Base-by-base conservation (phyloP, 352 stramenopile species). In the Pythium brachiatum region DNA sequence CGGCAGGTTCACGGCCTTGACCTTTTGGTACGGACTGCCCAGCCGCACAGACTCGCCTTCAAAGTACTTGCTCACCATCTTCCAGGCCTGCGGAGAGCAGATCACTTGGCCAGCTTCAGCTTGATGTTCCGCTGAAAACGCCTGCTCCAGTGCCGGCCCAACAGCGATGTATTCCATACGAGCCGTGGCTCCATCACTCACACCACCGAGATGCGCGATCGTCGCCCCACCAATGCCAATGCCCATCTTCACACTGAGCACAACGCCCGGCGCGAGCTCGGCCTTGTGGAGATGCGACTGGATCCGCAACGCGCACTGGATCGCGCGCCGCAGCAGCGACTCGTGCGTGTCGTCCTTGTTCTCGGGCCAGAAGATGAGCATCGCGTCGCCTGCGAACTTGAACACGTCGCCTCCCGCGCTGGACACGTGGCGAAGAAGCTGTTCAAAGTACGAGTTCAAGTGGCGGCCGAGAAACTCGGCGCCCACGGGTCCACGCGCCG, bases 351-450 rank as follows among this genome's bases (percentile, higher is more conserved):
- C 87, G 27, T 97, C 85, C 59, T 96, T 92, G 71, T 92, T 92
- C 62, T 90, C 81, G 11, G 86, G 86, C 92, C 92, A 98, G 53
- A 98, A 92, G 43, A 98, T 93, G 57, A 98, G 90, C 81, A 98
- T 91, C 18, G 94, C 94, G 53, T 98, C 94, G n/a, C 94, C 94
- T 13, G 94, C 94, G 64, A 98, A 98, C 78, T 98, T 98, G 72
- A 98, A 95, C 20, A 97, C 89, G 72, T 97, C 90, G 43, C 89
- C 86, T 9, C 76, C 77, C 13, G 86, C 84, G 57, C 83, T 90
- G 5, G 84, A 88, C n/a, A 95, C 78, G 39, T 91, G 77, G 23
- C 81, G 67, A 41, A 95, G 58, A 8, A 95, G 70, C 73, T 95
- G 87, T 62, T 94, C 81, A 73, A 94, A 98, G 72, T 97, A 97